Evolutionary conservation across 1,284 basidiomycete genomes (phyloP).

Genomic region (Microbotryum violaceum): DNA sequence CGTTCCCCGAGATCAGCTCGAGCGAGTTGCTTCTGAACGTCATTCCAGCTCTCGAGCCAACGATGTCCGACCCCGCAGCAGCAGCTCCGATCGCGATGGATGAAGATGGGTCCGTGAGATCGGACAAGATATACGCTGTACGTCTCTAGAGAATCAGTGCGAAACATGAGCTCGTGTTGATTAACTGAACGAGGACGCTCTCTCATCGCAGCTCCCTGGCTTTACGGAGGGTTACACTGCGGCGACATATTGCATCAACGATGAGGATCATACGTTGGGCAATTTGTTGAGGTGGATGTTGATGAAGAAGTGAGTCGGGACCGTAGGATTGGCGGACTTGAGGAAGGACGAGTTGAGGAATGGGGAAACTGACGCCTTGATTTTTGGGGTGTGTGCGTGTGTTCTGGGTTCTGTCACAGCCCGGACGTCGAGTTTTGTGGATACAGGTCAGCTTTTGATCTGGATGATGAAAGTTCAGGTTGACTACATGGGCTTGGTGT

Average conservation of each 20-base stretch:
- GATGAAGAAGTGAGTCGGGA: slow-evolving; percentile 79
- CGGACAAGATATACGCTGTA: too few relatives aligned
- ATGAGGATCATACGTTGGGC: slow-evolving; percentile 93
- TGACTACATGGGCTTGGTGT: neutral
- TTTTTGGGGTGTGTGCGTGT: slow-evolving; percentile 3
- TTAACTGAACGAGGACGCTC: neutral
- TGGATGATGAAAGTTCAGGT: too few relatives aligned
- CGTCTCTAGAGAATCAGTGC: too few relatives aligned
- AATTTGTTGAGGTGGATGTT: slow-evolving; percentile 94
- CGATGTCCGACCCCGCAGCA: too few relatives aligned
- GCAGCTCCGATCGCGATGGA: too few relatives aligned
- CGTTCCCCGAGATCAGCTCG: too few relatives aligned
- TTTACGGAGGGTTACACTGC: slow-evolving; percentile 74
- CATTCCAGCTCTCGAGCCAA: too few relatives aligned
- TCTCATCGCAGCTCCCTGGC: slow-evolving; percentile 50
- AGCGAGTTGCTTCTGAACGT: too few relatives aligned
- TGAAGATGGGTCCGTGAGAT: too few relatives aligned
- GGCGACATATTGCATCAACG: slow-evolving; percentile 82
- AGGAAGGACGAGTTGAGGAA: too few relatives aligned
- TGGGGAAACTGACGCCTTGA: neutral
- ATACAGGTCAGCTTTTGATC: slow-evolving; percentile 60
- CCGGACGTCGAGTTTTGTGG: slow-evolving; percentile 99
- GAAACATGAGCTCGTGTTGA: neutral
- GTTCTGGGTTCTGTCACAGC: slow-evolving; percentile 48
- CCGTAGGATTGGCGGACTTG: too few relatives aligned